Percentiles rank a stretch among this genome's conserved stretches.
Conservation (phyloP, 495 filamentous ascomycete genomes). For the Talaromyces nanjingensis region DNA sequence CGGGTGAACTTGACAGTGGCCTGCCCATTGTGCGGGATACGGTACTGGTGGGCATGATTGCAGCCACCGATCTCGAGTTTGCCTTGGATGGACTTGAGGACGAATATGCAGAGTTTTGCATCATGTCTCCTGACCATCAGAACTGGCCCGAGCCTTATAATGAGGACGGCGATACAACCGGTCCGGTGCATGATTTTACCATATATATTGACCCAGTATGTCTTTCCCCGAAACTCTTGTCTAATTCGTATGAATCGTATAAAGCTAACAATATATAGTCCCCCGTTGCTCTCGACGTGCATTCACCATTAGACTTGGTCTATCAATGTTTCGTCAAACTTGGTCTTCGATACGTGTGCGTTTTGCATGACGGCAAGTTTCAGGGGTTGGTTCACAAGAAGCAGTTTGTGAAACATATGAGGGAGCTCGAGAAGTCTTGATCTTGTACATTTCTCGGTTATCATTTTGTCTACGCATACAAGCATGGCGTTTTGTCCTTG, state of each 20-base stretch:
- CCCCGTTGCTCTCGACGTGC: constrained; percentile 80
- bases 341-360: constrained; percentile 87
- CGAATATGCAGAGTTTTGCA: constrained; percentile 64
- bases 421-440: constrained; percentile 56
- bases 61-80: constrained; percentile 90
- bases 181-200: constrained; percentile 61
- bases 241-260: neutral
- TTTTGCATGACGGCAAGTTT: constrained; percentile 74
- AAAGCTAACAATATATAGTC: constrained; percentile 38
- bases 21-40: constrained; percentile 76
- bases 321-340: constrained; percentile 97
- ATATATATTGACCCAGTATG: constrained; percentile 79
- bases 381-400: constrained; percentile 96
- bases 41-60: constrained; percentile 84
- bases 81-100: constrained; percentile 75
- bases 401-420: constrained; percentile 90
- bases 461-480: neutral
- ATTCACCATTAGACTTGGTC: constrained; percentile 88
- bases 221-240: neutral
- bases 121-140: constrained; percentile 63
- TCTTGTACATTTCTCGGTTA: neutral
- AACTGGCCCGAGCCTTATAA: constrained; percentile 48
- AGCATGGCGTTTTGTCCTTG: constrained; percentile 7
- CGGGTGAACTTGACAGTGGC: constrained; percentile 87
- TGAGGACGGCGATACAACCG: constrained; percentile 40